Evolutionary conservation across 176 grass and related monocot genomes (phyloP), one percentile per base, ranked within the genome.

Genomic region (Poa annua): DNA sequence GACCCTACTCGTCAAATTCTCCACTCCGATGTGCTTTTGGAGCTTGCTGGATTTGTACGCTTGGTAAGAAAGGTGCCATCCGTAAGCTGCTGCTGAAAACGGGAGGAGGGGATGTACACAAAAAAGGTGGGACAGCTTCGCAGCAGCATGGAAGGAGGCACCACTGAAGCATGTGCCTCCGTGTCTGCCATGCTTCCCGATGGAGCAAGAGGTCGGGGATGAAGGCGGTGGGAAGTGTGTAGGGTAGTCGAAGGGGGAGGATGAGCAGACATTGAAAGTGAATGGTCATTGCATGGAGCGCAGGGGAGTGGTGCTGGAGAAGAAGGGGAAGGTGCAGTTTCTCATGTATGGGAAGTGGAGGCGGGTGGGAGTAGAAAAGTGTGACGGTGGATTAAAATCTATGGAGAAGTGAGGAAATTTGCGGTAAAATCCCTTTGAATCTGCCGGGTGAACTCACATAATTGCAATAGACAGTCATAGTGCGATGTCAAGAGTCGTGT

Each of bases 141-240:
- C 78, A 17, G 44, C 78, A 68, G 49, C 51, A 5, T 84, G 86
- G 33, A 70, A 47, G 71, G 77, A 89, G 74, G 67, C 74, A 41
- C 74, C 83, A n/a, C 50, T 91, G 66, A 64, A 66, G 51, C 88
- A 91, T 78, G 79, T 94, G 71, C 92, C 92, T 22, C 76, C n/a
- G 42, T 97, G 86, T 90, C 80, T 94, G 57, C 76, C 84, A 9
- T 79, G 92, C 86, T 94, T 97, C 67, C 90, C 88, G 5, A 51
- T 83, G 21, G 47, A 74, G 5, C 75, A 52, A 74, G 80, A 33
- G 75, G n/a, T 33, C 4, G 20, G 35, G 54, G 10, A 59, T 47
- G 62, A 75, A 6, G 61, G 74, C 11, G 61, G 64, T 35, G 32
- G 63, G 42, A 66, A 49, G 57, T 26, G 16, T 5, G 4, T 32